These are phyloP conservation scores for Carex cristatella DNA, from an alignment of 176 grass and related monocot species.

Conservation along the genomic window DNA sequence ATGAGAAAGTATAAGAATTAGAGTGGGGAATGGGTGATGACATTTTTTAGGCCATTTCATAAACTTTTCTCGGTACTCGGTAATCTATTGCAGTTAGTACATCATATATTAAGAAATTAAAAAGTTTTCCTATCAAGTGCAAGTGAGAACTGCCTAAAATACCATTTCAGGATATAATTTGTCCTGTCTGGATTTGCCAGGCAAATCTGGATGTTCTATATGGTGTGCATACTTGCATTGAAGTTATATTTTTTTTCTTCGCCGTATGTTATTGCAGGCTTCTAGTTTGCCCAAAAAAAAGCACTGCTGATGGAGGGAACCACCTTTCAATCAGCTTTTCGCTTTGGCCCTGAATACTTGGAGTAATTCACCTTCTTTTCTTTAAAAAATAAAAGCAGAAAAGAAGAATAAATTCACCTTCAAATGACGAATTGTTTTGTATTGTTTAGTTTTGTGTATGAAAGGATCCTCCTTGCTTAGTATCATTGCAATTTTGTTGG, in stretches of 20 bases:
- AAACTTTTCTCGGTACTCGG: not conserved
- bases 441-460: not conserved
- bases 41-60: not conserved
- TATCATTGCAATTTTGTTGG: not conserved
- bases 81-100: not conserved
- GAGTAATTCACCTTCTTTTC: slow-evolving; percentile 36
- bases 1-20: not conserved
- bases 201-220: not conserved
- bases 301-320: slow-evolving; percentile 29
- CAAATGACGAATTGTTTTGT: not conserved
- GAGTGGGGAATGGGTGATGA: not conserved
- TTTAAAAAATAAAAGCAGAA: not conserved
- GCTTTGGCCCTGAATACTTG: slow-evolving; percentile 75
- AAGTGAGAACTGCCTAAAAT: not conserved
- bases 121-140: not conserved
- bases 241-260: not conserved
- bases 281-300: slow-evolving; percentile 58
- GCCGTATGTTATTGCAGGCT: slow-evolving; percentile 41
- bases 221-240: not conserved
- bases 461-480: not conserved
- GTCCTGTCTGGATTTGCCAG: not conserved
- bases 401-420: not conserved
- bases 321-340: slow-evolving; percentile 32
- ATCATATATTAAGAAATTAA: not conserved
- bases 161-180: not conserved